Evolutionary conservation across 2,329 filamentous ascomycete species (phyloP), one percentile per base, ranked within the genome.

Genomic region (Cladophialophora bantiana): DNA sequence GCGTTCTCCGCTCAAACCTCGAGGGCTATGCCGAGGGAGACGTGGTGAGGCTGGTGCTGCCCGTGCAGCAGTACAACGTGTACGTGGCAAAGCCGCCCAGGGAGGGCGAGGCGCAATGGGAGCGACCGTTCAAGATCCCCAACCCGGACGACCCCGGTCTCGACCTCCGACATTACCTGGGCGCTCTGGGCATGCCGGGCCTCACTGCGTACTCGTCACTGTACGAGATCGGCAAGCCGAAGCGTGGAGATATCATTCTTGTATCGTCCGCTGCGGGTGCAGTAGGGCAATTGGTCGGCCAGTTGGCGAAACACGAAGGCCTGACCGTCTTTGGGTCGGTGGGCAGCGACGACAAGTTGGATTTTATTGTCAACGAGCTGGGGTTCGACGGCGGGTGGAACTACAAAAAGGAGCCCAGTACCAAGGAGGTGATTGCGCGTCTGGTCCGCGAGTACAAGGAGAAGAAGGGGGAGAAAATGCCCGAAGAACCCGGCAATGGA

Each of bases 221-320:
- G 72, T 91, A 92, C 77, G 88, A 89, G 70, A 91, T 93, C 62
- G 90, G 90, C 4, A 83, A 89, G 80, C 90, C 91, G 31, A 87
- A 90, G 81, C 88, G 89, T 79, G 90, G 89, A 52, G 89, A 93
- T 79, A 94, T 90, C 45, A 92, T 96, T 75, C 93, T 94, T 78
- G 85, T 96, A 72, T 91, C 88, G 65, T 89, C 91, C 2, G 92
- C 92, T 0, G 90, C 89, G 3, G 92, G 93, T 35, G 92, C 91
- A 1, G 92, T 96, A 2, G 92, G 93, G 3, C 90, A 94, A 78
- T 77, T 95, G 7, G 92, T 95, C 20, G 92, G 92, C 5, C 92
- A 95, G 80, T 80, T 96, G 53, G 92, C 91, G 68, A 94, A 94
- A 85, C 87, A 89, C 68, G 89, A 94, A 78, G 92, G 92, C 1